phyloP scores from a whole-genome alignment of 441 rosid species.

The Aleurites moluccanus region DNA sequence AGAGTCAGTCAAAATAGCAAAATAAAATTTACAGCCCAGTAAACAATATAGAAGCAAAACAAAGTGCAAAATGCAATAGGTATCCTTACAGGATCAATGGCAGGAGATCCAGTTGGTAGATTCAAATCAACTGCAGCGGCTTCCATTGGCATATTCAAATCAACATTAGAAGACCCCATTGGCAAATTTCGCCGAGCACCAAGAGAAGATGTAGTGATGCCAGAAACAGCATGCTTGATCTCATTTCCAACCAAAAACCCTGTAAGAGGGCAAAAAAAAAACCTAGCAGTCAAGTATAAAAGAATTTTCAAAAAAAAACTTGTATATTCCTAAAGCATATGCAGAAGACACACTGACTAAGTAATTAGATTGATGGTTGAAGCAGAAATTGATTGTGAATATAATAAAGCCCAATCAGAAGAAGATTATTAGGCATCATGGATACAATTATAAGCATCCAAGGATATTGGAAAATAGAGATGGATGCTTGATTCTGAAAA shows the following conservation, averaged over 20 bases:
- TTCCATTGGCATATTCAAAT: constrained; percentile 28
- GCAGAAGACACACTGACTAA: constrained; percentile 43
- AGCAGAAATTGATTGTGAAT: constrained; percentile 31
- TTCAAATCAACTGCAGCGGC: constrained; percentile 27
- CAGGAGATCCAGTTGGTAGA: no score
- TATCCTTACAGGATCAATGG: no score
- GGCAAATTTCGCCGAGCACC: constrained; percentile 39
- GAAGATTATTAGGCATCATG: constrained; percentile 39
- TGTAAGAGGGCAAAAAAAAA: constrained; percentile 35
- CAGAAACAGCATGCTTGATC: constrained; percentile 57
- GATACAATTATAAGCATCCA: constrained; percentile 27
- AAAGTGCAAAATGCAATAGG: neutral
- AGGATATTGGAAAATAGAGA: constrained; percentile 27
- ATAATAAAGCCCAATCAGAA: constrained; percentile 39
- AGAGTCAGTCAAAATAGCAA: neutral
- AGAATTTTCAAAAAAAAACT: constrained; percentile 19
- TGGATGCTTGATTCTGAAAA: constrained; percentile 41
- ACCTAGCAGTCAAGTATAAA: constrained; percentile 37
- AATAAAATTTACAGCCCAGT: neutral
- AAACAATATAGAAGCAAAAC: neutral
- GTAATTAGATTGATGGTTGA: constrained; percentile 49
- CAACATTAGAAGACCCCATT: constrained; percentile 35
- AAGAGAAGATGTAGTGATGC: constrained; percentile 43
- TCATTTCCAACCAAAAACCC: constrained; percentile 50
- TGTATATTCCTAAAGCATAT: constrained; percentile 27